Evolutionary conservation across 805 yeast genomes (phyloP).

Genomic region (Saccharomyces kudriavzevii): DNA sequence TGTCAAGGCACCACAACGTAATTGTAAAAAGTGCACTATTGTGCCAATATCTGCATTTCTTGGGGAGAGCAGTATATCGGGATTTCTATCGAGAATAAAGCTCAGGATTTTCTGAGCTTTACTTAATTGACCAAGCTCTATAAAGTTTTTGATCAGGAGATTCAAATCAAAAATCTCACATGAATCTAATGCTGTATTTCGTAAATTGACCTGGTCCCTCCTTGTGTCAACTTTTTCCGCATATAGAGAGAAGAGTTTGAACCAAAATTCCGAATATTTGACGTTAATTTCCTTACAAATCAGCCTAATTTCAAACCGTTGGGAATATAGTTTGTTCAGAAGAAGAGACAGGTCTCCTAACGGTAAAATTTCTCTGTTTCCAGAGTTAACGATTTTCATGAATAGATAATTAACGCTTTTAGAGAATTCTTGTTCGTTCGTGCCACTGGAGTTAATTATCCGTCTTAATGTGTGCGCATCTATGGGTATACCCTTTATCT

Average conservation of each 20-base stretch:
- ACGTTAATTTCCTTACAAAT: background rate
- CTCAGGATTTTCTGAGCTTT: constrained; percentile 18
- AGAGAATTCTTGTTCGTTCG: background rate
- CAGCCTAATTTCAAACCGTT: background rate
- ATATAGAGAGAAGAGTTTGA: background rate
- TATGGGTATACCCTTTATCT: background rate
- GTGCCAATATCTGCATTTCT: constrained; percentile 11
- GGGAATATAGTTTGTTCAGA: background rate
- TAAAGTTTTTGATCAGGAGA: constrained; percentile 10
- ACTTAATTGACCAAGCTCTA: constrained; percentile 15
- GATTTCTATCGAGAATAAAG: constrained; percentile 10
- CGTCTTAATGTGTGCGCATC: background rate
- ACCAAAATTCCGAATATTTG: background rate
- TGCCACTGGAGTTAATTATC: background rate
- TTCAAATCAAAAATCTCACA: constrained; percentile 9
- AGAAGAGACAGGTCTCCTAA: background rate
- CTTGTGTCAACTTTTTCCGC: background rate
- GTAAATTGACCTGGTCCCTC: background rate
- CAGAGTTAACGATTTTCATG: background rate
- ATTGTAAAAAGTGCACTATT: constrained; percentile 15
- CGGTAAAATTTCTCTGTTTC: background rate
- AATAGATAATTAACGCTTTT: background rate
- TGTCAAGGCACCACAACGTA: constrained; percentile 24
- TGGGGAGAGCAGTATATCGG: constrained; percentile 2
- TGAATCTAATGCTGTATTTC: background rate